A percentile compares a stretch with the other conserved stretches of the same genome.
These are phyloP conservation scores for Xerocomus amazonicus DNA, from an alignment of 1,284 basidiomycete species.

Conservation along the genomic window DNA sequence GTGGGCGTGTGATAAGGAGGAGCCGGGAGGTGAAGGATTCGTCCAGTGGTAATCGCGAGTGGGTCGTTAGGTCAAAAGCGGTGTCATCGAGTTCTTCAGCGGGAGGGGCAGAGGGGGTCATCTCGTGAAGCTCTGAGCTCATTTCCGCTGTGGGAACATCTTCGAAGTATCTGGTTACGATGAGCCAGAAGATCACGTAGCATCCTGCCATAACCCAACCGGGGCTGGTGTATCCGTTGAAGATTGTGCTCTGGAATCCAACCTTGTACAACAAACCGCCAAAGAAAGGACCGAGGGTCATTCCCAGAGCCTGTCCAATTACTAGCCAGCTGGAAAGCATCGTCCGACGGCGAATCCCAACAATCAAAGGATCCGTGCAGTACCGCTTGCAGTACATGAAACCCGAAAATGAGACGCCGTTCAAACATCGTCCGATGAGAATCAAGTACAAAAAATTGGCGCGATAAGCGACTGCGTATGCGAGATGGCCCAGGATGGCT, in stretches of 20 bases:
- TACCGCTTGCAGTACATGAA: constrained; percentile 59
- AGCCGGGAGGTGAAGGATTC: constrained; percentile 18
- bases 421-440: constrained; percentile 45
- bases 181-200: constrained; percentile 52
- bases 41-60: constrained; percentile 2
- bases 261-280: constrained; percentile 61
- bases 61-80: background rate
- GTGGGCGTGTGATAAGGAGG: constrained; percentile 23
- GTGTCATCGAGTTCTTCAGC: constrained; percentile 6
- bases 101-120: background rate
- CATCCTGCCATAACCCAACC: constrained; percentile 62
- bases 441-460: constrained; percentile 48
- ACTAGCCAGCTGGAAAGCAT: constrained; percentile 63
- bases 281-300: constrained; percentile 63
- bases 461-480: constrained; percentile 46
- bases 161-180: constrained; percentile 45
- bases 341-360: constrained; percentile 61
- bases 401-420: constrained; percentile 43
- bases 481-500: constrained; percentile 41
- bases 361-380: constrained; percentile 62
- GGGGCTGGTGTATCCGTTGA: constrained; percentile 64
- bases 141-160: constrained; percentile 40
- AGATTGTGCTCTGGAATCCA: constrained; percentile 47
- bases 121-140: constrained; percentile 12
- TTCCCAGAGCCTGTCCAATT: constrained; percentile 59